Conservation (phyloP, 371 early-diverging fungal species). For the Neoconidiobolus thromboides region DNA sequence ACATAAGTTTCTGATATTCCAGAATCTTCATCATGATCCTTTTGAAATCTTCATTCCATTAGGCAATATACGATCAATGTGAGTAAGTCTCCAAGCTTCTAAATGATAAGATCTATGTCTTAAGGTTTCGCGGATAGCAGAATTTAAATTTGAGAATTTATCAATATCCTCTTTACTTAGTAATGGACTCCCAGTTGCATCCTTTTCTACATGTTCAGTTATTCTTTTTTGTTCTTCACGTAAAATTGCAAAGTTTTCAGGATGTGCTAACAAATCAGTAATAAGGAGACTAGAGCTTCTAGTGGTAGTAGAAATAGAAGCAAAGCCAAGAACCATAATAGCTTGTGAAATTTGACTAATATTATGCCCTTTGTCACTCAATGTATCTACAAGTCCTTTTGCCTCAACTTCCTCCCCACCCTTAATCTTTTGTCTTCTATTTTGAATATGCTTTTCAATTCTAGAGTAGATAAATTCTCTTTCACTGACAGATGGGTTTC, state of each 20-base stretch:
- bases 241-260: constrained; percentile 14
- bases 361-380: background rate
- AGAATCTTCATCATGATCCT: constrained; percentile 7
- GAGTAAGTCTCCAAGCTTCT: constrained; percentile 9
- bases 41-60: constrained; percentile 16
- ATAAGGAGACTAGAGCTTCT: constrained; percentile 9
- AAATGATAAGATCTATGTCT: constrained; percentile 9
- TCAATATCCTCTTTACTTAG: constrained; percentile 12
- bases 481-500: too few species aligned
- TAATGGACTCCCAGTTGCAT: constrained; percentile 7
- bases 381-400: background rate
- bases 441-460: too few species aligned
- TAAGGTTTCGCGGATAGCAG: constrained; percentile 16
- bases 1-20: too few species aligned
- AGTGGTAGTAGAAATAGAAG: constrained; percentile 15
- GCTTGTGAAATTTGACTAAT: background rate
- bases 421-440: too few species aligned
- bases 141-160: constrained; percentile 17
- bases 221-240: constrained; percentile 13
- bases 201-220: constrained; percentile 6
- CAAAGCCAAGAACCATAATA: constrained; percentile 12
- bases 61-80: constrained; percentile 10
- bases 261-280: constrained; percentile 14
- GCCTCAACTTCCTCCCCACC: too few species aligned
- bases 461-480: too few species aligned